Evolutionary conservation across 169 alveolate genomes (phyloP), one percentile per base, ranked within the genome.

Genomic region (Condylostoma magnum): DNA sequence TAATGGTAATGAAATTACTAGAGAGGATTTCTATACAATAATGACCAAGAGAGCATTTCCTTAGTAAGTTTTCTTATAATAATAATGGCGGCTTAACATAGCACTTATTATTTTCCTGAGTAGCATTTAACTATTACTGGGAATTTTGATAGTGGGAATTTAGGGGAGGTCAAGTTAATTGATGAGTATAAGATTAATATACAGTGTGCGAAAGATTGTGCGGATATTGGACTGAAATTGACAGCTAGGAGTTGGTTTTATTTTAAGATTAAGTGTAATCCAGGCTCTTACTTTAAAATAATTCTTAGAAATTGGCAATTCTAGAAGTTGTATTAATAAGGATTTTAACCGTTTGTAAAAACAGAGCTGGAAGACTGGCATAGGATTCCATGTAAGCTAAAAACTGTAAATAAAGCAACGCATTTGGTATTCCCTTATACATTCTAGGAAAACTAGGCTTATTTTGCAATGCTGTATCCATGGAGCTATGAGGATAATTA

Each of bases 31-130:
- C 88, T 98, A 97, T 88, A 93, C 95, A 79, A 97, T 98, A 58
- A 98, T 97, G 99, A 98, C 99, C 57, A 98, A 96, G 89, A 96
- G 96, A 80, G 94, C 98, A 44, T 95, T 96, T 72, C 96, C 97
- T 57, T 57, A 57, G n/a, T n/a, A n/a, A n/a, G n/a, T n/a, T n/a
- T n/a, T n/a, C n/a, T n/a, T n/a, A n/a, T n/a, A n/a, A n/a, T n/a
- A n/a, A n/a, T n/a, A n/a, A n/a, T n/a, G n/a, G n/a, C n/a, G n/a
- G n/a, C n/a, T n/a, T n/a, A n/a, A n/a, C n/a, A n/a, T n/a, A n/a
- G n/a, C n/a, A n/a, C n/a, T n/a, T n/a, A n/a, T n/a, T n/a, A n/a
- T n/a, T n/a, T n/a, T n/a, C n/a, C n/a, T n/a, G n/a, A n/a, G n/a
- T n/a, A n/a, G n/a, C n/a, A n/a, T n/a, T n/a, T n/a, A n/a, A n/a